Evolutionary conservation across 371 early-diverging fungal species (phyloP).

Genomic region (Circinella umbellata): DNA sequence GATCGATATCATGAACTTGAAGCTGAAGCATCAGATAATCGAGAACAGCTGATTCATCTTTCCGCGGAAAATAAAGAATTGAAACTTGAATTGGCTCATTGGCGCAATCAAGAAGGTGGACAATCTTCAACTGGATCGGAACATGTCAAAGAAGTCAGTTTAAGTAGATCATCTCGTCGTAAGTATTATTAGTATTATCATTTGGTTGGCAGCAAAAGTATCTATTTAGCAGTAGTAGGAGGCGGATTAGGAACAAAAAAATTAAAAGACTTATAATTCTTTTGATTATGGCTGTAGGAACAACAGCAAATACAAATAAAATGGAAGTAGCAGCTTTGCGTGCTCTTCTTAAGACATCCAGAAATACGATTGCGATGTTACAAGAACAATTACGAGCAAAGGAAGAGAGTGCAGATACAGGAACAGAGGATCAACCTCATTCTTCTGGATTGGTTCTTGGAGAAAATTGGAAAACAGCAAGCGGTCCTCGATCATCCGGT

Average conservation of each 20-base stretch:
- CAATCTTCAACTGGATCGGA: not conserved
- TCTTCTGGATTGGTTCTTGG: constrained; percentile 35
- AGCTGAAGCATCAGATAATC: constrained; percentile 36
- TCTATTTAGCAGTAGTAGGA: no score
- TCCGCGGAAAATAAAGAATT: constrained; percentile 49
- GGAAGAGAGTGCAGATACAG: constrained; percentile 15
- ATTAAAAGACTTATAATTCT: no score
- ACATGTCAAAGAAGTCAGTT: not conserved
- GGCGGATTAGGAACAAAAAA: no score
- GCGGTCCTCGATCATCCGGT: not conserved
- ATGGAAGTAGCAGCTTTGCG: constrained; percentile 46
- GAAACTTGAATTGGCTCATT: constrained; percentile 28
- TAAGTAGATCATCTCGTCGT: constrained; percentile 2
- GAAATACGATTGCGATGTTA: constrained; percentile 42
- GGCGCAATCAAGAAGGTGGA: constrained; percentile 8
- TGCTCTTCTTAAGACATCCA: constrained; percentile 42
- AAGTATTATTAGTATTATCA: not conserved
- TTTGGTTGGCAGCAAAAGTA: no score
- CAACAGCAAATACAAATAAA: constrained; percentile 16
- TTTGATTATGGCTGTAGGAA: not conserved
- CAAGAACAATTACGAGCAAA: constrained; percentile 39
- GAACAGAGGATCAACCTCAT: not conserved
- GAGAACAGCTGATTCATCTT: constrained; percentile 42
- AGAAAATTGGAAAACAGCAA: constrained; percentile 37
- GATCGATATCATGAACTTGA: constrained; percentile 70